A percentile compares a stretch with the other conserved stretches of the same genome.
phyloP scores from a whole-genome alignment of 2,329 filamentous ascomycete genomes.

The Aureobasidium melanogenum region DNA sequence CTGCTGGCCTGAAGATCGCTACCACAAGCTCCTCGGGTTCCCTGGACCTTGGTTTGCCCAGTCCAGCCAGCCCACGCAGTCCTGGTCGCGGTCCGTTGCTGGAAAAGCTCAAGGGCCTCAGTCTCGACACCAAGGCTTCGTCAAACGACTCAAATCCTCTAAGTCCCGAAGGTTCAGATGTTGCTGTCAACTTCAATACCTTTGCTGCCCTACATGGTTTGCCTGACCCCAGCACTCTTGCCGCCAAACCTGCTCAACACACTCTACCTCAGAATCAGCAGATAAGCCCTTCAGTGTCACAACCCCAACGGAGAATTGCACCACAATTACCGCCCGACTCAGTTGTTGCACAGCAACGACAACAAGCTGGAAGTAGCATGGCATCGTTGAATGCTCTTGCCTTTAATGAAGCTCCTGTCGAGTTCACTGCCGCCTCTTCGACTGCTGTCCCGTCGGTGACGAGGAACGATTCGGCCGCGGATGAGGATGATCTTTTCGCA shows the following conservation, averaged over 20 bases:
- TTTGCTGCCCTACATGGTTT: conserved; percentile 51
- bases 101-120: conserved; percentile 73
- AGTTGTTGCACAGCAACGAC: conserved; percentile 31
- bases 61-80: conserved; percentile 52
- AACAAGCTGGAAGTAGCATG: conserved; percentile 22
- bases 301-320: conserved; percentile 15
- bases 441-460: conserved; percentile 19
- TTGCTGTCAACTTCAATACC: conserved; percentile 50
- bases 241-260: conserved; percentile 33
- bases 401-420: conserved; percentile 22
- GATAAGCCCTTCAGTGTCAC: conserved; percentile 8
- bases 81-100: conserved; percentile 60
- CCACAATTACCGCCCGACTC: conserved; percentile 28
- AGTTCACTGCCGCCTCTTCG: conserved; percentile 23
- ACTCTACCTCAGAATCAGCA: conserved; percentile 14
- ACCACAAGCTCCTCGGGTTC: conserved; percentile 16
- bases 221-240: conserved; percentile 30
- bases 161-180: conserved; percentile 54
- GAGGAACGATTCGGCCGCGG: conserved; percentile 25
- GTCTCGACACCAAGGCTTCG: conserved; percentile 55
- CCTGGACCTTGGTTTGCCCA: conserved; percentile 29
- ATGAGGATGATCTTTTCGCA: conserved; percentile 78
- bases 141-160: conserved; percentile 41
- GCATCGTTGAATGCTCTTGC: conserved; percentile 38
- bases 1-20: conserved; percentile 30